Base-by-base conservation (phyloP, 257 asterid species). In the Eucommia ulmoides region DNA sequence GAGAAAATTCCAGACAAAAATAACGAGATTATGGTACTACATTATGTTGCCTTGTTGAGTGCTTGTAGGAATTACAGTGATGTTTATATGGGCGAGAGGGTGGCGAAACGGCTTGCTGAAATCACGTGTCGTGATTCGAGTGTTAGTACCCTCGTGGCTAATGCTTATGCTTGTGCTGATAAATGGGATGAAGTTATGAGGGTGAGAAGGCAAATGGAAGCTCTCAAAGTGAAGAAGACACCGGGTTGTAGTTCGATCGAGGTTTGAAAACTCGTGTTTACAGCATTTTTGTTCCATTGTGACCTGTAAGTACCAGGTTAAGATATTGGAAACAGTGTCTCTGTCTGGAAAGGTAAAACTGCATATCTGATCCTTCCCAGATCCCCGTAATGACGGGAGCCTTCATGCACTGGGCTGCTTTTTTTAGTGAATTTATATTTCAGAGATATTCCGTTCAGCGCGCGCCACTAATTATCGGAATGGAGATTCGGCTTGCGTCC, bases 171-270 rank as follows among this genome's bases (percentile, higher is more conserved):
- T 25, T 81, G 82, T 29, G 82, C 80, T 26, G 63, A 58, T 59
- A 73, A 95, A 70, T 81, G 93, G 97, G 93, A 81, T 22, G 93
- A 88, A 50, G 85, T 54, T 19, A 57, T 42, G 17, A 69, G 59
- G 59, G 74, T 78, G 24, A 60, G 93, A 63, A 70, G 59, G 54
- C 63, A 66, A 51, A 81, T 79, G 86, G 45, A 52, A 41, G 54
- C 41, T 24, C n/a, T 69, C 33, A 73, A 73, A 29, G 35, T 59
- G 44, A 74, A 68, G 72, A 88, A 81, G 70, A 68, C 67, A 26
- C 92, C 92, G 20, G 95, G 95, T 23, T 81, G 80, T 74, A 88
- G 95, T 63, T 68, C 68, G 23, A 56, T 83, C 48, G 78, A 70
- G 55, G 55, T 64, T 62, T n/a, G n/a, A n/a, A n/a, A n/a, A n/a